phyloP scores from a whole-genome alignment of 768 basidiomycete genomes.

The Sarcodon sp. region DNA sequence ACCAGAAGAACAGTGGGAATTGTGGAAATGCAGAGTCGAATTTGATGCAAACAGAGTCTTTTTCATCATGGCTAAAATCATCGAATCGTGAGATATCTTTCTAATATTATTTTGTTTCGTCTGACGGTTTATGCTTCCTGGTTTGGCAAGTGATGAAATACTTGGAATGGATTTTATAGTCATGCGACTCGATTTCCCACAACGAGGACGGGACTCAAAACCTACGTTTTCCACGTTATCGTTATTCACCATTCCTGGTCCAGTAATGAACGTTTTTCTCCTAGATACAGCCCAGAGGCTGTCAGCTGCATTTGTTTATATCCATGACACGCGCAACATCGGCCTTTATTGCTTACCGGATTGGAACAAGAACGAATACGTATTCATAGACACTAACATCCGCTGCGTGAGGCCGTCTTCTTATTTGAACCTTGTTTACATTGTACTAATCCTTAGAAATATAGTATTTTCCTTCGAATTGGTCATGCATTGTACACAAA shows the following conservation, averaged over 20 bases:
- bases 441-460: background rate
- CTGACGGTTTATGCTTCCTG: too few relatives aligned
- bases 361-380: slow-evolving; percentile 53
- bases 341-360: slow-evolving; percentile 54
- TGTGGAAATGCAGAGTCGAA: slow-evolving; percentile 72
- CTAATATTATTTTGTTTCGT: too few relatives aligned
- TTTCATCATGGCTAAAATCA: slow-evolving; percentile 63
- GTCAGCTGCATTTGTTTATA: slow-evolving; percentile 61
- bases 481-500: slow-evolving; percentile 64
- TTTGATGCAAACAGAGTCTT: slow-evolving; percentile 60
- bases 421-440: background rate
- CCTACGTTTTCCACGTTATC: slow-evolving; percentile 50
- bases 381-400: slow-evolving; percentile 64
- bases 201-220: background rate
- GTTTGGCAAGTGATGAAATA: too few relatives aligned
- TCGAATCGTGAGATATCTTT: slow-evolving; percentile 9
- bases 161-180: slow-evolving; percentile 1
- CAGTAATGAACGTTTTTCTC: slow-evolving; percentile 70
- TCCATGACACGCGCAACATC: slow-evolving; percentile 36
- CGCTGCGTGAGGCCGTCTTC: slow-evolving; percentile 44
- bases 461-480: slow-evolving; percentile 56
- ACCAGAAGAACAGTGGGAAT: slow-evolving; percentile 46
- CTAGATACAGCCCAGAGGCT: slow-evolving; percentile 50
- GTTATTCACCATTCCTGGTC: slow-evolving; percentile 48
- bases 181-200: slow-evolving; percentile 4